Evolutionary conservation across 2,329 filamentous ascomycete genomes (phyloP).

Genomic region (Neobulgaria alba): DNA sequence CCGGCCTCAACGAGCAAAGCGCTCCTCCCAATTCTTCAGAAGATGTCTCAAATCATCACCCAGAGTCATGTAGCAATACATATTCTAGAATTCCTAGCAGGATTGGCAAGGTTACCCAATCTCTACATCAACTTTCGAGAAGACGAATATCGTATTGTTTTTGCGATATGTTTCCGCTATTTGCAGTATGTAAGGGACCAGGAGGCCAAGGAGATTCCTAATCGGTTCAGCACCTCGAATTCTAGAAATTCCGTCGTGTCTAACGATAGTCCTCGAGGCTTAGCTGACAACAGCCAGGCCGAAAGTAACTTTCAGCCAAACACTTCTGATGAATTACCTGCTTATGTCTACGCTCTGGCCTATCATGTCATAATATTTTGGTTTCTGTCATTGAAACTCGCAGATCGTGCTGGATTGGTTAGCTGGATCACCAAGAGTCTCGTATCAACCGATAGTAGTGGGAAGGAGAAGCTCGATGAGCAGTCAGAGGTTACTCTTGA

Average conservation of each 20-base stretch:
- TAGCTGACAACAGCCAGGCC: slow-evolving; percentile 35
- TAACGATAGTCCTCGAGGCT: slow-evolving; percentile 26
- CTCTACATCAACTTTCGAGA: slow-evolving; percentile 84
- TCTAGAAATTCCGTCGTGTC: slow-evolving; percentile 18
- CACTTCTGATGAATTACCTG: slow-evolving; percentile 67
- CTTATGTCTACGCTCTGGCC: slow-evolving; percentile 88
- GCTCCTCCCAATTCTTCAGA: slow-evolving; percentile 77
- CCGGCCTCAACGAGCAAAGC: slow-evolving; percentile 80
- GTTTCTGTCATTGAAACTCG: slow-evolving; percentile 84
- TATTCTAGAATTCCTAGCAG: slow-evolving; percentile 90
- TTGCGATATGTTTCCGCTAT: slow-evolving; percentile 91
- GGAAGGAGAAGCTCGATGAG: slow-evolving; percentile 72
- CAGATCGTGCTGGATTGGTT: slow-evolving; percentile 75
- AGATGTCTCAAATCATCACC: slow-evolving; percentile 94
- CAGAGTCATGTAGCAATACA: slow-evolving; percentile 87
- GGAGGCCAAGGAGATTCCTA: slow-evolving; percentile 31
- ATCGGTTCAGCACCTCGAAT: slow-evolving; percentile 31
- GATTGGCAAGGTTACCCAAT: slow-evolving; percentile 73
- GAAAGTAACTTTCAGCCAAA: slow-evolving; percentile 32
- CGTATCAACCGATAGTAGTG: slow-evolving; percentile 65
- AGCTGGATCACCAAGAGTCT: slow-evolving; percentile 85
- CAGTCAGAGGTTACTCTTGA: slow-evolving; percentile 91
- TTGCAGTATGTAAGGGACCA: slow-evolving; percentile 76
- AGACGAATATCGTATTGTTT: slow-evolving; percentile 88
- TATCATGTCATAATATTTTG: slow-evolving; percentile 96